Evolutionary conservation across 1,284 basidiomycete genomes (phyloP), one percentile per base, ranked within the genome.

Genomic region (Marasmius fiardii): DNA sequence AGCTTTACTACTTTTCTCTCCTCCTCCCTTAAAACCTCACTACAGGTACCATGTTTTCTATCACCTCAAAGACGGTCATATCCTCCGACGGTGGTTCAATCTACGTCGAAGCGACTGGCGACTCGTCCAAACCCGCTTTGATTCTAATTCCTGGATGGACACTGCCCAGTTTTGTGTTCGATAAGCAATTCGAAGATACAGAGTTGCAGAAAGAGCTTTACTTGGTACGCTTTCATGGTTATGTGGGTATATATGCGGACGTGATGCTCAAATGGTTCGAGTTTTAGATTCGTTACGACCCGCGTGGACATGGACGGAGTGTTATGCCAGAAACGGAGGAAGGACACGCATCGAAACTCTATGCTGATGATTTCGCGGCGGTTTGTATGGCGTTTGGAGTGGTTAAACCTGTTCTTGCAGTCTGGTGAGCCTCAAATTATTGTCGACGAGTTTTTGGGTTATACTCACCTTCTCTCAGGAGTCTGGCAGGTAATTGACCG

Each of bases 121-220:
- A 71, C 56, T 61, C 65, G 14, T 57, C 58, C n/a, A 71, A 69
- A 51, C 70, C 67, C 10, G 58, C 67, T 12, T 54, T 74, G 35
- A 65, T 73, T 49, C 69, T 73, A 56, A 64, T 71, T n/a, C 71
- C 71, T 55, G 72, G 72, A 16, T 63, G 69, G 51, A 63, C 65
- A 7, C 63, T 68, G 52, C 65, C 65, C 43, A 61, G 64, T 24
- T 58, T 65, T 28, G 67, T 61, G 14, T 73, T 68, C 60, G 67
- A 71, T 52, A 61, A 60, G 44, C 67, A 69, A 58, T 71, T 71
- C 60, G 56, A 60, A n/a, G 68, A 71, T 58, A 31, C 58, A 6
- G 57, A 60, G 43, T 61, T 71, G 44, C 56, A 60, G 43, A 57
- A 63, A 39, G 63, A 62, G 53, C 58, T 70, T 47, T 68, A 71